Evolutionary conservation across 225 moss, liverwort and hornwort genomes (phyloP).

Genomic region (Pleurozium schreberi): DNA sequence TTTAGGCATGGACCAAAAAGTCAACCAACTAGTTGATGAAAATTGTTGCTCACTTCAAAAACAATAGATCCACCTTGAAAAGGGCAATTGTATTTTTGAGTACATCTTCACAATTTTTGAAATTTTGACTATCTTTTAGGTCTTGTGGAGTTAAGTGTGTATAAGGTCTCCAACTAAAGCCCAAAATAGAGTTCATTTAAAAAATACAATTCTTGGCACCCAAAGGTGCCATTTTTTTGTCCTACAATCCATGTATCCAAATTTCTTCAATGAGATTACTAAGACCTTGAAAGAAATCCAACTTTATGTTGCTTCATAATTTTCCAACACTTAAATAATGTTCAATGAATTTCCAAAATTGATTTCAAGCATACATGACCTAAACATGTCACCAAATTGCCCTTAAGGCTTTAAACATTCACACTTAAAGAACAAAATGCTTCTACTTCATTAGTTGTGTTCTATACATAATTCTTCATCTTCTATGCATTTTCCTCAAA

Average conservation of each 20-base stretch:
- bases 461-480: not conserved
- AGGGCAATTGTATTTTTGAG: not conserved
- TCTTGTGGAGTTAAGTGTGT: rapidly evolving
- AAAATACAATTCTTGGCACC: not conserved
- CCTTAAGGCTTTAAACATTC: not conserved
- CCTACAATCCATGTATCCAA: not conserved
- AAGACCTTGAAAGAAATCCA: not conserved
- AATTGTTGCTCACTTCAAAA: no score
- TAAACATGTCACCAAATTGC: not conserved
- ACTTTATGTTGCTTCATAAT: not conserved
- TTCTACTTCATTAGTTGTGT: rapidly evolving
- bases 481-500: not conserved
- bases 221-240: not conserved
- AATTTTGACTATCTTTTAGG: rapidly evolving
- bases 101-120: not conserved
- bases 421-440: not conserved
- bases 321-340: not conserved
- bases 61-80: no score
- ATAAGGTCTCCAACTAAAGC: not conserved
- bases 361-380: not conserved
- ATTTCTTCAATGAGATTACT: not conserved
- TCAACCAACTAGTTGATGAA: no score
- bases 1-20: no score
- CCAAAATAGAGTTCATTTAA: not conserved
- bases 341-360: not conserved